Base-by-base conservation (phyloP, 495 filamentous ascomycete genomes). In the Hypomontagnella monticulosa region DNA sequence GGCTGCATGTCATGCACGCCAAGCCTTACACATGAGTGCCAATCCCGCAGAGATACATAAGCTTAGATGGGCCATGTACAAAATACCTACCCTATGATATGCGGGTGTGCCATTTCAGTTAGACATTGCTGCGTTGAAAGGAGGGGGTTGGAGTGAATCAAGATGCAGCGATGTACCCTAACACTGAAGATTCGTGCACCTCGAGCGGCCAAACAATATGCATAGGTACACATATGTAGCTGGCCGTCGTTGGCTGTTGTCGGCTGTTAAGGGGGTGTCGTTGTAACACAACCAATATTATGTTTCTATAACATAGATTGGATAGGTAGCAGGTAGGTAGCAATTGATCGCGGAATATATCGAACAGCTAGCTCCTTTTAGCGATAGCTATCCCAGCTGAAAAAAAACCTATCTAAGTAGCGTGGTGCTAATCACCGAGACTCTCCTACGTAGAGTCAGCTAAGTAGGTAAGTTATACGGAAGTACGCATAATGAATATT, bases 1-100 rank as follows among this genome's bases (percentile, higher is more conserved):
- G 56, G 66, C 66, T 69, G 66, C 66, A 69, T 60, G 66, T 40
- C 60, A 69, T 69, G 50, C 66, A 33, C 38, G 56, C 66, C 66
- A 69, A 69, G 66, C 60, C 63, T 49, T 60, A 69, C 33, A 46
- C 15, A 61, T 58, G 37, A 43, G 42, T 55, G 38, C 52, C 37
- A 51, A 66, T 56, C 46, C 56, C 46, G 42, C 33, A 15, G 40
- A 38, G 12, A 47, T 57, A 46, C 61, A 58, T 52, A 51, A 6
- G n/a, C 19, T 18, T 43, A 18, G 41, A 63, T 46, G 11, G 40
- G 3, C 40, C 27, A 33, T 51, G 46, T 59, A 59, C 36, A 18
- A 40, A 38, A 23, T 50, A 59, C n/a, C 8, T 38, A 38, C 2
- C 2, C 23, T 43, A 14, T 19, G 43, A 63, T 37, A 57, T 50